phyloP scores from a whole-genome alignment of 2,329 filamentous ascomycete species.

The Dothistroma pini region DNA sequence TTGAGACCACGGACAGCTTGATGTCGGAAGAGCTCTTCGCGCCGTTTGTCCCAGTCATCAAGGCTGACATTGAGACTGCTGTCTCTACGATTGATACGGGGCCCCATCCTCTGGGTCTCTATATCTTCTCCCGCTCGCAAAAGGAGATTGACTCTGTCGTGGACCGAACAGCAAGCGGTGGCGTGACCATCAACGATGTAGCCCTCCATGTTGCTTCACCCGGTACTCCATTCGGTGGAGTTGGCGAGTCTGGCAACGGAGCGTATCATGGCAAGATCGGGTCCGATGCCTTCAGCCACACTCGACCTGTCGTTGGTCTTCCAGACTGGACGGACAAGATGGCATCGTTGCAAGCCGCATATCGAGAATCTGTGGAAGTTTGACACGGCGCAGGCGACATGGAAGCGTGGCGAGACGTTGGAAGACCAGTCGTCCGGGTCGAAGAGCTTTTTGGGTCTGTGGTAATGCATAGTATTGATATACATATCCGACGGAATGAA shows the following conservation, averaged over 20 bases:
- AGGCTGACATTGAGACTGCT: conserved; percentile 73
- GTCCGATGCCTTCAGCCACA: conserved; percentile 62
- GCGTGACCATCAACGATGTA: conserved; percentile 49
- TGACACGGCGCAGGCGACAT: conserved; percentile 11
- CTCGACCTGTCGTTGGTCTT: conserved; percentile 10
- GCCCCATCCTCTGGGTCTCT: conserved; percentile 74
- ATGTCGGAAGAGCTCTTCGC: conserved; percentile 82
- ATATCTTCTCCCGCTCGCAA: conserved; percentile 71
- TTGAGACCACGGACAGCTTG: conserved; percentile 68
- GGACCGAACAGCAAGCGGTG: conserved; percentile 42
- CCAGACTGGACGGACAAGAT: conserved; percentile 11
- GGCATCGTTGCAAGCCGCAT: conserved; percentile 4
- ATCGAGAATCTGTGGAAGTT: conserved; percentile 10
- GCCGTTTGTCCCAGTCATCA: conserved; percentile 74
- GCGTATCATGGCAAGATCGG: conserved; percentile 69
- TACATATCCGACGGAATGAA: background rate
- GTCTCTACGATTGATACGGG: conserved; percentile 72
- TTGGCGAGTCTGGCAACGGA: conserved; percentile 72
- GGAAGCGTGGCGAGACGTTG: conserved; percentile 13
- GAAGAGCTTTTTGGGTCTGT: conserved; percentile 11
- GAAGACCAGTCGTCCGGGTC: conserved; percentile 8
- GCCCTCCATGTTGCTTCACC: conserved; percentile 65
- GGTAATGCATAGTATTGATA: background rate
- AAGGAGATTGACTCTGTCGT: conserved; percentile 64
- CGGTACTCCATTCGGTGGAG: conserved; percentile 72